Conservation (phyloP, 208 protist genomes). For the Acanthamoeba polyphaga region DNA sequence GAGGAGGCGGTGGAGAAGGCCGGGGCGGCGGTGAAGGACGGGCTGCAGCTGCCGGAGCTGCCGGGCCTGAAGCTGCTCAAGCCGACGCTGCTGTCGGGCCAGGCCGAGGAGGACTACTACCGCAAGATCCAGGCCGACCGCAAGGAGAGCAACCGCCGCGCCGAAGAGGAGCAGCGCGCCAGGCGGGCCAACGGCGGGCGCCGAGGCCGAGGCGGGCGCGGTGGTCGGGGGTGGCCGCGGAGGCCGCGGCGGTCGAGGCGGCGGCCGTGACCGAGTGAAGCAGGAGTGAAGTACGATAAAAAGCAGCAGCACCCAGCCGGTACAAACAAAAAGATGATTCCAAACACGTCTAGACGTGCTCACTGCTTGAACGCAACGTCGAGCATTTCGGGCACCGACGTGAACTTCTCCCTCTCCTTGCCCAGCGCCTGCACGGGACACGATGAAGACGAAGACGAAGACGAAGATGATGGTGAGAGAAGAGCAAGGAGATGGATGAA, state of each 20-base stretch:
- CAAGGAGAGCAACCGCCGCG: not conserved
- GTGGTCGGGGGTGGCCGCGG: not conserved
- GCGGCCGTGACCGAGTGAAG: not conserved
- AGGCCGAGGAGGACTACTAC: not conserved
- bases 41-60: not conserved
- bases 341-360: not conserved
- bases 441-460: too few species aligned
- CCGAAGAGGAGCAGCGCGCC: not conserved
- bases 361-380: not conserved
- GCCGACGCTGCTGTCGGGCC: not conserved
- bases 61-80: not conserved
- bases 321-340: too few species aligned
- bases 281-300: not conserved
- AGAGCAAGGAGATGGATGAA: too few species aligned
- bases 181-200: not conserved
- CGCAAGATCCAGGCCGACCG: not conserved
- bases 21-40: not conserved
- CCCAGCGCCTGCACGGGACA: not conserved
- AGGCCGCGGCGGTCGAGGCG: not conserved
- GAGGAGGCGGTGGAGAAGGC: not conserved
- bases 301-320: not conserved
- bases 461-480: too few species aligned
- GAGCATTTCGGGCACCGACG: not conserved
- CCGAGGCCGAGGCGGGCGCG: not conserved
- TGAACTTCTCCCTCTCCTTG: constrained; percentile 56